Percentiles rank a stretch among this genome's conserved stretches.
These are phyloP conservation scores for Penicillium sp. DNA, from an alignment of 2,329 filamentous ascomycete species.

Conservation along the genomic window DNA sequence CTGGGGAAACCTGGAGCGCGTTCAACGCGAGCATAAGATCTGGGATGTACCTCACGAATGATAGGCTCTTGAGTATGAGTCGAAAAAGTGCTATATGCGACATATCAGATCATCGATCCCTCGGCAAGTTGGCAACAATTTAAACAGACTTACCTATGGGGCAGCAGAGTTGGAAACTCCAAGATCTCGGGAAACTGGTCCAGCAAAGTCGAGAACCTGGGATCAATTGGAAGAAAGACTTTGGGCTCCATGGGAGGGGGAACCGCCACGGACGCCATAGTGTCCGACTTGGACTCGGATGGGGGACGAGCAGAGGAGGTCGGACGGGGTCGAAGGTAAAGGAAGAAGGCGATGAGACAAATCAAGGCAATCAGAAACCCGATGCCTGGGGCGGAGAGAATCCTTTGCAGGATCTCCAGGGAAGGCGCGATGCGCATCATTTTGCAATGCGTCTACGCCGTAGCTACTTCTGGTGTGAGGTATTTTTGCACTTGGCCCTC, in stretches of 20 bases:
- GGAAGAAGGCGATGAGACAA: background rate
- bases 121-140: background rate
- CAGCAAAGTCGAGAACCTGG: background rate
- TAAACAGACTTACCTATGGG: background rate
- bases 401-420: background rate
- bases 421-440: background rate
- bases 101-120: background rate
- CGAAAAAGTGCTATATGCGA: background rate
- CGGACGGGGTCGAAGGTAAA: background rate
- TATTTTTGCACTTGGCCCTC: background rate
- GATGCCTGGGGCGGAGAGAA: background rate
- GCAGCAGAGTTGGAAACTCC: background rate
- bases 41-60: constrained; percentile 1
- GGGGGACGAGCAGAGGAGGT: background rate
- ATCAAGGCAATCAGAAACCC: background rate
- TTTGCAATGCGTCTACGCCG: background rate
- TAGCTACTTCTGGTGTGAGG: background rate
- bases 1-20: background rate
- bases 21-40: background rate
- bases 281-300: background rate
- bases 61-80: background rate
- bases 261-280: background rate
- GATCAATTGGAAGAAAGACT: no score
- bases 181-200: background rate
- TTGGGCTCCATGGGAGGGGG: background rate